Evolutionary conservation across 441 rosid genomes (phyloP).

Genomic region (Jatropha podagrica): DNA sequence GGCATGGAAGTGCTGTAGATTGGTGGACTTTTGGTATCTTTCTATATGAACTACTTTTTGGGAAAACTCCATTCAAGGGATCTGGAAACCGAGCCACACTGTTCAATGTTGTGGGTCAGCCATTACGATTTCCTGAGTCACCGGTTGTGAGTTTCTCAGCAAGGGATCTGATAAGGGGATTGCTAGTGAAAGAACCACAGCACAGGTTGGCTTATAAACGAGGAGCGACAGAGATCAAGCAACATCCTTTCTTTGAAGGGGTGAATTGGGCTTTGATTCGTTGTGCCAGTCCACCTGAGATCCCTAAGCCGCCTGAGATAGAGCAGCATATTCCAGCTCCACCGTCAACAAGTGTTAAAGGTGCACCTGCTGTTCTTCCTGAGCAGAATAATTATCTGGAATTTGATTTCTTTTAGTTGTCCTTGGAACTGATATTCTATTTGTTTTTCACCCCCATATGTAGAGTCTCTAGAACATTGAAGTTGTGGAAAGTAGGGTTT

Average conservation of each 20-base stretch:
- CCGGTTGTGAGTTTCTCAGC: constrained; percentile 82
- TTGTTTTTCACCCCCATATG: constrained; percentile 19
- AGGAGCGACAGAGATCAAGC: constrained; percentile 84
- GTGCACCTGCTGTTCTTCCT: constrained; percentile 16
- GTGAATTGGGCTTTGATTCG: constrained; percentile 86
- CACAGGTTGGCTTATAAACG: constrained; percentile 73
- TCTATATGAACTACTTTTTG: constrained; percentile 71
- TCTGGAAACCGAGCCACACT: constrained; percentile 79
- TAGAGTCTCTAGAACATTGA: constrained; percentile 24
- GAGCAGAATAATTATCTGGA: constrained; percentile 30
- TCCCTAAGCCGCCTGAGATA: constrained; percentile 64
- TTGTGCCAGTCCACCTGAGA: constrained; percentile 77
- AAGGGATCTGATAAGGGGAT: constrained; percentile 71
- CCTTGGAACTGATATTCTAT: constrained; percentile 14
- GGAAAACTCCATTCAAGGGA: constrained; percentile 91
- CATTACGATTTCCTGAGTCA: constrained; percentile 73
- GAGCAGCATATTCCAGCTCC: constrained; percentile 47
- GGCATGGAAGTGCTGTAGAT: constrained; percentile 94
- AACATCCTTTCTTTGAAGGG: constrained; percentile 82
- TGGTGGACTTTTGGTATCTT: constrained; percentile 96
- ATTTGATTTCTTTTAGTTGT: constrained; percentile 72
- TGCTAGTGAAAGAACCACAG: constrained; percentile 85
- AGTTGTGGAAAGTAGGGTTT: constrained; percentile 22
- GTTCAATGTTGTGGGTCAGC: constrained; percentile 87
- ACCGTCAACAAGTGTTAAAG: constrained; percentile 17